These are phyloP conservation scores for Penicillium tannophilum DNA, from an alignment of 495 filamentous ascomycete species.

Conservation along the genomic window DNA sequence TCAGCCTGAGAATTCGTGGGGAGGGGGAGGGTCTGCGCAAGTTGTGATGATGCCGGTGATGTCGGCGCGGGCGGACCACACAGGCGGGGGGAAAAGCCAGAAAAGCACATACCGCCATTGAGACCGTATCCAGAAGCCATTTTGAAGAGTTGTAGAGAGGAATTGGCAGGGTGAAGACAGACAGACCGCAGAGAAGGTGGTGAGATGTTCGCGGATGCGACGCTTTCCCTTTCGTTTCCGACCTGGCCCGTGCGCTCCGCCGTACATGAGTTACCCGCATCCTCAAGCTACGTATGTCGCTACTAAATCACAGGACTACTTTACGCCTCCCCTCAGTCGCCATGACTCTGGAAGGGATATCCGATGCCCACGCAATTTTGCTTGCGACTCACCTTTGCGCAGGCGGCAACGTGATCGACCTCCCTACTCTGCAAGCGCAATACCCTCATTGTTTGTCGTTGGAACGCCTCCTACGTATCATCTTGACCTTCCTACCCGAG, in stretches of 20 bases:
- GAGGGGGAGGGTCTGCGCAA: constrained; percentile 22
- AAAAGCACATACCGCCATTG: constrained; percentile 65
- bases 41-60: constrained; percentile 17
- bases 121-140: constrained; percentile 86
- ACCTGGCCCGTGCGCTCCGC: constrained; percentile 44
- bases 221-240: constrained; percentile 42
- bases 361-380: constrained; percentile 51
- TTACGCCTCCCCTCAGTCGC: constrained; percentile 16
- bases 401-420: constrained; percentile 58
- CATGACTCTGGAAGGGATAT: constrained; percentile 48
- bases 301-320: constrained; percentile 27
- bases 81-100: neutral
- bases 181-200: constrained; percentile 28
- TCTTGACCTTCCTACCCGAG: constrained; percentile 85
- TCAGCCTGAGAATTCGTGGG: constrained; percentile 33
- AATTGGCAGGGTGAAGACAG: constrained; percentile 29
- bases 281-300: constrained; percentile 22
- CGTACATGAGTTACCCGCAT: constrained; percentile 28
- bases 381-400: constrained; percentile 50
- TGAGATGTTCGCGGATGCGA: constrained; percentile 38
- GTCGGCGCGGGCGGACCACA: constrained; percentile 18
- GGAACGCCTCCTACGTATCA: constrained; percentile 73
- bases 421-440: constrained; percentile 63
- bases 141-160: constrained; percentile 32
- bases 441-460: constrained; percentile 61